These are phyloP conservation scores for Hanseniaspora uvarum DNA, from an alignment of 1,139 yeast species.

Conservation along the genomic window DNA sequence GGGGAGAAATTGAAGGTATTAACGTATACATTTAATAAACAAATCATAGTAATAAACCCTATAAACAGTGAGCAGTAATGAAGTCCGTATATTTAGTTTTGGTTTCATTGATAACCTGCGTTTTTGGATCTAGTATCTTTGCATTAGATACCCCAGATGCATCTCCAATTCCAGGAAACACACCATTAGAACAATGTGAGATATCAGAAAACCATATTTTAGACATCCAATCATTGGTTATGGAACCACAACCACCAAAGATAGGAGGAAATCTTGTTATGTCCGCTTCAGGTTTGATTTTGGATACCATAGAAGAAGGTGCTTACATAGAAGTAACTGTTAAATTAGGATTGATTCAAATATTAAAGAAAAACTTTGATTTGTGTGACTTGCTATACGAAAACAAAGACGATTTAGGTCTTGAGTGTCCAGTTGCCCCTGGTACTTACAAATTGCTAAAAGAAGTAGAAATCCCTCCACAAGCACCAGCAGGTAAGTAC, in stretches of 20 bases:
- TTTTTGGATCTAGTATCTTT: background rate
- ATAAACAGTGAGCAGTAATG: background rate
- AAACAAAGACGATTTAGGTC: constrained; percentile 48
- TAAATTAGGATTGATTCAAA: constrained; percentile 78
- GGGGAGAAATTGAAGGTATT: no score
- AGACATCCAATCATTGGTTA: constrained; percentile 46
- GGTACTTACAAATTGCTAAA: constrained; percentile 62
- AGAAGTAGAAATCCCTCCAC: constrained; percentile 73
- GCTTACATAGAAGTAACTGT: constrained; percentile 92
- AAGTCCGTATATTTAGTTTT: background rate
- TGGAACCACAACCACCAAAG: constrained; percentile 79
- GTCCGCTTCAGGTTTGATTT: constrained; percentile 56
- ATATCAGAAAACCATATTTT: constrained; percentile 51
- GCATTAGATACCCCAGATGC: background rate
- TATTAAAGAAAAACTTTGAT: constrained; percentile 78
- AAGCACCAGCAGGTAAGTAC: constrained; percentile 92
- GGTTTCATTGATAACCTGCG: background rate
- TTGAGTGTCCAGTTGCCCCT: constrained; percentile 60
- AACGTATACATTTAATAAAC: no score
- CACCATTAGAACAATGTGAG: constrained; percentile 76
- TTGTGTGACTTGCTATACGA: constrained; percentile 77
- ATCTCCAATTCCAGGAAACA: constrained; percentile 74
- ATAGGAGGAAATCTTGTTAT: constrained; percentile 74
- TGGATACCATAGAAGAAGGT: constrained; percentile 56
- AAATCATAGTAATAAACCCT: background rate